phyloP scores from a whole-genome alignment of 2,329 filamentous ascomycete genomes.

The Aureobasidium vineae region DNA sequence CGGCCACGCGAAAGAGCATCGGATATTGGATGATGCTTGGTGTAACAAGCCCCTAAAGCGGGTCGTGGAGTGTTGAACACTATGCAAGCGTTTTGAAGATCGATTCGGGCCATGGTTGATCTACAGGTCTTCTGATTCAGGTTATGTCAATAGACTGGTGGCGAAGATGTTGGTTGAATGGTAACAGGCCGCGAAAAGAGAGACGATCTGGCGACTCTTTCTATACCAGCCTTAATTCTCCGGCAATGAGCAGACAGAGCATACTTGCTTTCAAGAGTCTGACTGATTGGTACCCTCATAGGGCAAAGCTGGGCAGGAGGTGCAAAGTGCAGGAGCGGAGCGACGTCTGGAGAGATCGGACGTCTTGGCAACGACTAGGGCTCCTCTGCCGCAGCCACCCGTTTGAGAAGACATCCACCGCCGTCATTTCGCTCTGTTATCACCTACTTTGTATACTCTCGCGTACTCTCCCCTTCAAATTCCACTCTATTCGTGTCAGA shows the following conservation, averaged over 20 bases:
- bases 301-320: not conserved
- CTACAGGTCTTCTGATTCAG: not conserved
- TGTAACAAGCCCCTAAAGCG: not conserved
- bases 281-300: not conserved
- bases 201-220: not conserved
- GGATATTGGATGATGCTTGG: not conserved
- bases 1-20: not conserved
- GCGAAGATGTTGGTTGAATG: not conserved
- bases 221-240: not conserved
- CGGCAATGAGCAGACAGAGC: not conserved
- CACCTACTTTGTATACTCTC: not conserved
- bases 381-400: not conserved
- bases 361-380: not conserved
- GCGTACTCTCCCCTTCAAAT: not conserved
- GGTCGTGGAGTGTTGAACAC: not conserved
- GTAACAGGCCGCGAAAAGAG: not conserved
- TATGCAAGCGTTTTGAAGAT: constrained; percentile 11
- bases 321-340: not conserved
- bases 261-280: not conserved
- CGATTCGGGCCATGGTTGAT: constrained; percentile 4
- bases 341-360: not conserved
- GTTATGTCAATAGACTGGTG: not conserved
- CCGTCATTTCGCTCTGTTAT: constrained; percentile 4
- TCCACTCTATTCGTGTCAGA: not conserved
- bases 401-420: constrained; percentile 7